These are phyloP conservation scores for Cinnamomum chago DNA, from an alignment of 164 flowering plant species.

Conservation along the genomic window DNA sequence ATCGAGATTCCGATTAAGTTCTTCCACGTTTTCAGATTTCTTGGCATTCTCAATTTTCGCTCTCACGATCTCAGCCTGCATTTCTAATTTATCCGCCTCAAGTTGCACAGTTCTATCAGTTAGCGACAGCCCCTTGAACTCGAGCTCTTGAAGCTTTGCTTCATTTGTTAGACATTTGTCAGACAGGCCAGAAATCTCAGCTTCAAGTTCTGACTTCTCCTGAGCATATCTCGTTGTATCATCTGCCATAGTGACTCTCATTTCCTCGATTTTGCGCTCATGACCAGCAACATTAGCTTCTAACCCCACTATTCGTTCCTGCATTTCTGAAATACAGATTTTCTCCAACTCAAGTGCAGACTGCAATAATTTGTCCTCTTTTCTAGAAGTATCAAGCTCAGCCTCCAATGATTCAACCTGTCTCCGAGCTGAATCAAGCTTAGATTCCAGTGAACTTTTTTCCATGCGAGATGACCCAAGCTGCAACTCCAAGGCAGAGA, in stretches of 20 bases:
- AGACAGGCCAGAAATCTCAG: constrained; percentile 31
- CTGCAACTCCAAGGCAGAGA: constrained; percentile 10
- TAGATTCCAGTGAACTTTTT: constrained; percentile 1
- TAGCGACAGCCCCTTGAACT: constrained; percentile 26
- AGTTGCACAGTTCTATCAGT: constrained; percentile 38
- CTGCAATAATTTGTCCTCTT: constrained; percentile 21
- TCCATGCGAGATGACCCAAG: constrained; percentile 5
- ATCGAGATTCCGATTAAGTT: constrained; percentile 34
- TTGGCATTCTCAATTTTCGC: constrained; percentile 32
- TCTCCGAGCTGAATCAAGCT: background rate
- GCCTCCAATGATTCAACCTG: constrained; percentile 6
- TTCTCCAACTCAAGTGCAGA: constrained; percentile 25
- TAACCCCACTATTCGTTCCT: constrained; percentile 16
- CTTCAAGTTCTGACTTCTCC: constrained; percentile 46
- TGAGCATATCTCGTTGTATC: constrained; percentile 38
- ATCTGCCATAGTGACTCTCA: constrained; percentile 43
- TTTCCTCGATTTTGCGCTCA: constrained; percentile 45
- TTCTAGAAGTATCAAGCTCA: constrained; percentile 13
- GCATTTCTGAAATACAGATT: constrained; percentile 15
- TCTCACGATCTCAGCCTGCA: constrained; percentile 13
- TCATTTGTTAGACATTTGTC: constrained; percentile 32
- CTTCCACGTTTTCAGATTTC: constrained; percentile 23
- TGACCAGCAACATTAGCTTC: constrained; percentile 29
- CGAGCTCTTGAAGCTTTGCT: constrained; percentile 42
- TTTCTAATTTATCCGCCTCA: constrained; percentile 28